These are phyloP conservation scores for Lactifluus volemus DNA, from an alignment of 768 basidiomycete genomes.

Conservation along the genomic window DNA sequence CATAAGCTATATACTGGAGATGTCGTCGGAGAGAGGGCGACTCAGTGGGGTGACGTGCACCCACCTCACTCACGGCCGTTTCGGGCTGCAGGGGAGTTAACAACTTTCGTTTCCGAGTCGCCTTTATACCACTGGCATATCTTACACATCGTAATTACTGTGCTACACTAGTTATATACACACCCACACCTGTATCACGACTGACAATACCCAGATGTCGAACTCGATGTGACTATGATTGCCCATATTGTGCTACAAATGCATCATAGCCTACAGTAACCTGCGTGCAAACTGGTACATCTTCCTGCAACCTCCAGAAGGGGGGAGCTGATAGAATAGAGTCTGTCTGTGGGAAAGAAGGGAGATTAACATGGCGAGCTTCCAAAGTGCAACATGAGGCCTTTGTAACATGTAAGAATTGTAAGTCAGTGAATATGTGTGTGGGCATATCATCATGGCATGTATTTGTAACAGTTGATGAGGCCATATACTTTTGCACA, in stretches of 20 bases:
- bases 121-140: too few species aligned
- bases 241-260: not conserved
- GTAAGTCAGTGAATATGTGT: not conserved
- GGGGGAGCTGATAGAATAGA: slow-evolving; percentile 5
- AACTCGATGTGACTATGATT: not conserved
- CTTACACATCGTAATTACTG: too few species aligned
- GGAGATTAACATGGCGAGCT: not conserved
- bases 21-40: too few species aligned
- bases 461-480: not conserved
- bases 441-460: not conserved
- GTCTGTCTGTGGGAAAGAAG: not conserved
- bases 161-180: too few species aligned
- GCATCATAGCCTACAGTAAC: not conserved
- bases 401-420: not conserved
- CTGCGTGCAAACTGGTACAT: not conserved
- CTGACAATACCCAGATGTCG: too few species aligned
- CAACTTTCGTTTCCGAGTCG: too few species aligned
- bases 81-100: too few species aligned
- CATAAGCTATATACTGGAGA: too few species aligned
- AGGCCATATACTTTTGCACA: not conserved
- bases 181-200: too few species aligned
- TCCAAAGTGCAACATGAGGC: not conserved
- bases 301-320: not conserved
- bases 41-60: too few species aligned
- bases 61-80: too few species aligned